Conservation (phyloP, 192 early-diverging fungal species). For the Allomyces arbusculus region DNA sequence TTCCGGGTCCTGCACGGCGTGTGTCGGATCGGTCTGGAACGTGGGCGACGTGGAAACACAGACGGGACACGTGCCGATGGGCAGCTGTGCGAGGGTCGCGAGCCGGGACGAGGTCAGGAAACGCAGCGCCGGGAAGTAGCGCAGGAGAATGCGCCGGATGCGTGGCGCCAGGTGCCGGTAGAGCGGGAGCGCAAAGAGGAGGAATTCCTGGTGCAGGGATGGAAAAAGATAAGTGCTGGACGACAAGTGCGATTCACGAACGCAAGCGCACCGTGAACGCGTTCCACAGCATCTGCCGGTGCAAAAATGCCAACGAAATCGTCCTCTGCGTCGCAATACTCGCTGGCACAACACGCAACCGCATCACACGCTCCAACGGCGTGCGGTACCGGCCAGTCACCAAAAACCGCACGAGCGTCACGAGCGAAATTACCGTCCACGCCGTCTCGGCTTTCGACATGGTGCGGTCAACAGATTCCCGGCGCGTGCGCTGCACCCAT, state of each 20-base stretch:
- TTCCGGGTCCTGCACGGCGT: background rate
- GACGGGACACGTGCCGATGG: background rate
- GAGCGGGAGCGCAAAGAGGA: background rate
- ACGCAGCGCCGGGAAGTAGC: background rate
- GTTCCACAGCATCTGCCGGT: background rate
- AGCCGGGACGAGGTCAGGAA: background rate
- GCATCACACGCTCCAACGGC: background rate
- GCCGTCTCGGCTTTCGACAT: background rate
- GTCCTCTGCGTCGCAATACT: background rate
- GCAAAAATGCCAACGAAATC: background rate
- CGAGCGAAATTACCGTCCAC: background rate
- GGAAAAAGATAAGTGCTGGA: too few species aligned
- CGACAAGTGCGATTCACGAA: too few species aligned
- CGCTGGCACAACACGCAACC: background rate
- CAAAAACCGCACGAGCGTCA: background rate
- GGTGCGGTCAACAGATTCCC: background rate
- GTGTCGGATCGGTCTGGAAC: background rate
- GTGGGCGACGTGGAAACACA: background rate
- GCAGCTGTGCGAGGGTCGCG: background rate
- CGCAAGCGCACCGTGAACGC: background rate
- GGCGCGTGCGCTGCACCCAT: background rate
- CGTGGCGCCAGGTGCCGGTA: background rate
- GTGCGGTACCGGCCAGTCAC: background rate
- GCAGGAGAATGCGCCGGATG: background rate
- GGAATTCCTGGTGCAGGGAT: background rate